Base-by-base conservation (phyloP, 1,139 yeast species). In the Candida sanyaensis region DNA sequence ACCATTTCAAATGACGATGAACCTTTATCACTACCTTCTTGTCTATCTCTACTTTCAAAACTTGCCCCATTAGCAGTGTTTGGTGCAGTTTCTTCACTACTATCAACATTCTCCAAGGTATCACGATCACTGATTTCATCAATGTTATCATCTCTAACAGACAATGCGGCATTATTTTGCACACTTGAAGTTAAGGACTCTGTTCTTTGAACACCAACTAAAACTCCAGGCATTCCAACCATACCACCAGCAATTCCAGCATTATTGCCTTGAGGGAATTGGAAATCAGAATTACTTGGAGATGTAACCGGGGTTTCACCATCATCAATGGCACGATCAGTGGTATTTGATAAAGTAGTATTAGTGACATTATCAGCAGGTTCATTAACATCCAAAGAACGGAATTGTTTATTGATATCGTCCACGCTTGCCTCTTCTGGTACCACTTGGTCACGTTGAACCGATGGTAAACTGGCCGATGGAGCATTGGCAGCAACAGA, bases 121-220 rank as follows among this genome's bases (percentile, higher is more conserved):
- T 79, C 85, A 32, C 84, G 80, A 45, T 81, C 81, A 45, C 88
- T 81, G 6, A 78, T 73, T 50, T 84, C 88, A 41, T 81, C 81
- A 44, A 75, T 69, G 51, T 75, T 75, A 58, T 87, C 96, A 52
- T 87, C 93, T 50, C 96, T 82, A 8, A 88, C 96, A 24, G 96
- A 88, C 65, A 84, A 80, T 0, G 97, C 92, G 2, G 97, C 91
- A 63, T 92, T 91, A 66, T 91, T 91, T 59, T 88, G 95, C 17
- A 91, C 96, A 47, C 96, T 88, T 0, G 97, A 90, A 0, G 97
- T 87, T 45, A 88, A 81, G 0, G 96, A 88, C 53, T 86, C 91
- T 2, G 96, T 88, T 55, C 80, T 65, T 57, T 73, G 79, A 6
- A 75, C 77, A 2, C 78, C 78, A 24, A 71, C 73, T 44, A 73